These are phyloP conservation scores for Lachancea fermentati DNA, from an alignment of 805 yeast species.

Conservation along the genomic window DNA sequence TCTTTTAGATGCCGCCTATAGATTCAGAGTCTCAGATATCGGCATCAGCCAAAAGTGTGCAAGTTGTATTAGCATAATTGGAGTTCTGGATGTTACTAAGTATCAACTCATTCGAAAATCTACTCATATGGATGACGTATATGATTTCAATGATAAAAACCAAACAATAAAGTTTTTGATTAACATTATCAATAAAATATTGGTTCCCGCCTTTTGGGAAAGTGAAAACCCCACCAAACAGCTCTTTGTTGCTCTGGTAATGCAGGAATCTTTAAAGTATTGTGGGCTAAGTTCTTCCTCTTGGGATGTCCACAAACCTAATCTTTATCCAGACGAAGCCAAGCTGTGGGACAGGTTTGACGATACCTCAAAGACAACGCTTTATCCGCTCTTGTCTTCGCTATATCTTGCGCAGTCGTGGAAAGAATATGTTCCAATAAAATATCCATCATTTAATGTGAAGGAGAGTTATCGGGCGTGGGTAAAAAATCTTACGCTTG, in stretches of 20 bases:
- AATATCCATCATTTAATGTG: constrained; percentile 60
- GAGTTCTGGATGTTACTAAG: constrained; percentile 64
- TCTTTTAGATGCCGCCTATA: constrained; percentile 50
- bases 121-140: constrained; percentile 41
- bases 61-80: constrained; percentile 66
- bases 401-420: constrained; percentile 58
- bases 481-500: constrained; percentile 65
- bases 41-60: constrained; percentile 50
- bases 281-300: constrained; percentile 42
- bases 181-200: constrained; percentile 55
- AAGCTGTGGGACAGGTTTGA: constrained; percentile 57
- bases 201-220: constrained; percentile 86
- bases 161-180: constrained; percentile 65
- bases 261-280: constrained; percentile 76
- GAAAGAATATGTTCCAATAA: constrained; percentile 39
- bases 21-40: constrained; percentile 43
- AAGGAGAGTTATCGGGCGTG: constrained; percentile 59
- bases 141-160: constrained; percentile 53
- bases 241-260: constrained; percentile 74
- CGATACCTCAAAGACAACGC: constrained; percentile 62
- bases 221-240: constrained; percentile 84
- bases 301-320: constrained; percentile 28
- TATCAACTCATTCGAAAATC: constrained; percentile 37
- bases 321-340: constrained; percentile 27
- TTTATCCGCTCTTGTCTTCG: constrained; percentile 70